These are phyloP conservation scores for Acrodontium crateriforme DNA, from an alignment of 2,329 filamentous ascomycete species.

Conservation along the genomic window DNA sequence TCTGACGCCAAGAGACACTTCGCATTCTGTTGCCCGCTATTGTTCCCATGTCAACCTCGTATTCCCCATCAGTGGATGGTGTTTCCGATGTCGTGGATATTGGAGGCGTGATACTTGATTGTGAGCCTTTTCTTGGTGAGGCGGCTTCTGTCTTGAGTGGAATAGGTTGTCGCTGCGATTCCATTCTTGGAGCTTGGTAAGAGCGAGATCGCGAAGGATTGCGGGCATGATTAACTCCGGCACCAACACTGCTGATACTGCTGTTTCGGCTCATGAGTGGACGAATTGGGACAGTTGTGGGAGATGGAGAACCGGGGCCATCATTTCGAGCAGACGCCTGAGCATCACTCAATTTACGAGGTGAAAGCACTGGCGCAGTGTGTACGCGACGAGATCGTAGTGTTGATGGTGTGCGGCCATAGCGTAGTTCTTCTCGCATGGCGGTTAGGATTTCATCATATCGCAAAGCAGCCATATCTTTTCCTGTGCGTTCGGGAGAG, in stretches of 20 bases:
- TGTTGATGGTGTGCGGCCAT: constrained; percentile 5
- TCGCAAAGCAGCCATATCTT: constrained; percentile 8
- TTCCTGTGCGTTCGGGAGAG: constrained; percentile 5
- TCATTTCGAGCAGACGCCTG: no score
- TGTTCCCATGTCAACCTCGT: neutral
- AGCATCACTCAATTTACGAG: constrained; percentile 7
- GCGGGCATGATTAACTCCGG: constrained; percentile 13
- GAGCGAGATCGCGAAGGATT: constrained; percentile 15
- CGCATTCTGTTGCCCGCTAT: no score
- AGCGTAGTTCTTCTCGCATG: constrained; percentile 22
- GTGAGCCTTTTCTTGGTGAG: constrained; percentile 18
- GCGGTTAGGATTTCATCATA: constrained; percentile 22
- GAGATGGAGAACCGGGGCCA: no score
- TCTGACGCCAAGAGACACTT: no score
- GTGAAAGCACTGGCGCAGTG: neutral
- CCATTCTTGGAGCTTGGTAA: constrained; percentile 19
- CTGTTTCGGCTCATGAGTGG: constrained; percentile 11
- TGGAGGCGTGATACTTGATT: constrained; percentile 8
- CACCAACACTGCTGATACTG: constrained; percentile 14
- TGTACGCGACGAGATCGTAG: constrained; percentile 2
- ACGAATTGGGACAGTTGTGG: constrained; percentile 6
- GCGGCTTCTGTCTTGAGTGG: constrained; percentile 21
- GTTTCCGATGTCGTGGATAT: constrained; percentile 3
- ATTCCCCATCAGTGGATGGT: neutral
- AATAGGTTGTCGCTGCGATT: constrained; percentile 16